phyloP scores from a whole-genome alignment of 2,329 filamentous ascomycete species.

The Penicillium hordei region DNA sequence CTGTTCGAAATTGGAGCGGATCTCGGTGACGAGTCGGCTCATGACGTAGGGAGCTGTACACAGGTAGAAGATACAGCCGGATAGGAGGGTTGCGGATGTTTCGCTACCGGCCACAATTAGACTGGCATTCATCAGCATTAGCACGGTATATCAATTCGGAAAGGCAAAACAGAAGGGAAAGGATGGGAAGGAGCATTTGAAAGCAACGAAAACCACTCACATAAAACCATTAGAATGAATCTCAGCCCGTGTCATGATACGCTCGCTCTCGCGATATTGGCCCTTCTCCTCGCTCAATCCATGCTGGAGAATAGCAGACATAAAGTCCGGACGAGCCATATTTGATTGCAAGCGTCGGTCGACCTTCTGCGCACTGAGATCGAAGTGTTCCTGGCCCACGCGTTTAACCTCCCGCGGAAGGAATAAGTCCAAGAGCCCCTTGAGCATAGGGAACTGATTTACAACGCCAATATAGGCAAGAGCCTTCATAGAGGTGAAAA shows the following conservation, averaged over 20 bases:
- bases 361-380: slow-evolving; percentile 21
- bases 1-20: slow-evolving; percentile 24
- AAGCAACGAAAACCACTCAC: slow-evolving; percentile 7
- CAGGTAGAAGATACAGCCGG: slow-evolving; percentile 36
- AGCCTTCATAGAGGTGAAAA: slow-evolving; percentile 32
- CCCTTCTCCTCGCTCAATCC: slow-evolving; percentile 21
- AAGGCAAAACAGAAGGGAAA: not conserved
- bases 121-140: slow-evolving; percentile 6
- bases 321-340: slow-evolving; percentile 25
- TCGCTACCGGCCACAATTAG: slow-evolving; percentile 41
- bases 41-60: slow-evolving; percentile 22
- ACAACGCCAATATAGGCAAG: slow-evolving; percentile 18
- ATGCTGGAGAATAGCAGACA: slow-evolving; percentile 26
- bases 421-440: slow-evolving; percentile 8
- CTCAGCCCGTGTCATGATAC: slow-evolving; percentile 25
- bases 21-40: slow-evolving; percentile 22
- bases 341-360: slow-evolving; percentile 21
- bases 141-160: not conserved
- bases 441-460: slow-evolving; percentile 22
- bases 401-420: slow-evolving; percentile 14
- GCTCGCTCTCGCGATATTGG: slow-evolving; percentile 13
- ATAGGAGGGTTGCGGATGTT: slow-evolving; percentile 44
- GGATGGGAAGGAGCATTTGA: not conserved
- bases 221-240: slow-evolving; percentile 29
- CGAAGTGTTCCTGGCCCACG: slow-evolving; percentile 22